Evolutionary conservation across 108 stramenopile genomes (phyloP), one percentile per base, ranked within the genome.

Genomic region (Fistulifera pelliculosa): DNA sequence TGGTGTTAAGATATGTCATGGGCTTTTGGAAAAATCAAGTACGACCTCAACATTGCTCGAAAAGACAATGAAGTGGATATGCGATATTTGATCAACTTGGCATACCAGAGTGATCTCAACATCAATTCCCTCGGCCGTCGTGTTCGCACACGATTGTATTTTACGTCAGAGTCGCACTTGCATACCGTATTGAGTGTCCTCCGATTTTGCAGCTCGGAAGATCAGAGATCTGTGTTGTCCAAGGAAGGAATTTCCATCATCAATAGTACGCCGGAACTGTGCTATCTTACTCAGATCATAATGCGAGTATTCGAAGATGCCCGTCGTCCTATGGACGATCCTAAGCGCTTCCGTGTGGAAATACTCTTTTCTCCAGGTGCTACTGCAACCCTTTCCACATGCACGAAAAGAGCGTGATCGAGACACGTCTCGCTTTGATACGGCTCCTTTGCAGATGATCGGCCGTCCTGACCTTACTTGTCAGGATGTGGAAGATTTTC

Each of bases 111-210:
- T 14, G 95, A 97, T 52, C 69, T 95, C 19, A 85, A 85, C 15
- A 96, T 99, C 73, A 97, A 96, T 52, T 93, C 96, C 17, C 75
- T 94, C 73, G 94, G 93, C 15, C 80, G 96, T 23, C 71, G 92
- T 26, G 93, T 99, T n/a, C 89, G 98, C 47, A 96, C 97, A 6
- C 77, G 98, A 1, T 70, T 99, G 25, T 99, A 99, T 54, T 81
- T 81, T 49, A 99, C 97, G 2, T 90, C 87, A n/a, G 98, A 99
- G 73, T 85, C 86, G 18, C 98, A 99, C 77, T 61, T 99, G 28
- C 96, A 98, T 61, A 90, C 94, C 2, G 63, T 97, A 23, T 62
- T 98, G 44, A 98, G 96, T 64, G 93, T 95, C 31, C 66, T 99
- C 8, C 67, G 97, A n/a, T 94, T 91, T 64, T 69, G 83, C 1